Base-by-base conservation (phyloP, 169 alveolate genomes). In the Plasmodium vivax region DNA sequence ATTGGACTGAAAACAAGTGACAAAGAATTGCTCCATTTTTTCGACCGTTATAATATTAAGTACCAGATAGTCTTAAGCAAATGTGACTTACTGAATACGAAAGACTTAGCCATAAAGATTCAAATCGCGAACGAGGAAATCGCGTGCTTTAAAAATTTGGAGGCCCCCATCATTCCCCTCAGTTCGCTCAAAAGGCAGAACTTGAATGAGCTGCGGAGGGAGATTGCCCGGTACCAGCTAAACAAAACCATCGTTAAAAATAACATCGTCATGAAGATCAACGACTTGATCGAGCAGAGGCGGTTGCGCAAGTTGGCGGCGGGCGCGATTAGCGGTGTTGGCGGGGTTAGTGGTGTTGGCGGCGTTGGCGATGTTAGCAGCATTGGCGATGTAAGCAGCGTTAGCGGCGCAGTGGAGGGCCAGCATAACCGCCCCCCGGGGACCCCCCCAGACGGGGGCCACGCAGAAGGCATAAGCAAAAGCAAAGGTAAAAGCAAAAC, bases 51-150 rank as follows among this genome's bases (percentile, higher is more conserved):
- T 88, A 93, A 94, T 73, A 72, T 96, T 30, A 90, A 84, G 72
- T 96, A 96, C 95, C 96, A 95, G 82, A 79, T 95, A 23, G 96
- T 96, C n/a, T 80, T 96, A 51, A 95, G 97, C 36, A 96, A 96
- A 93, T 96, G 97, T 71, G 98, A 96, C 79, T 75, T 94, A 82
- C 34, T 94, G 58, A 90, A 87, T 77, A 85, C 96, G 43, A 79
- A 83, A 34, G 93, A 83, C 75, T 58, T 94, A 23, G 87, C 95
- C 19, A 58, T 82, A 54, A 85, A 88, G 38, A 80, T 94, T 19
- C 94, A 84, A 75, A 90, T 94, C 62, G 84, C 84, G 6, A 92
- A 94, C 81, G 85, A 92, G 68, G 97, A 96, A 58, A 77, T 93
- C 5, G 9, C 41, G 23, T 36, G 68, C 8, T 96, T 96, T 84